These are phyloP conservation scores for Penicillium tannophilum DNA, from an alignment of 495 filamentous ascomycete species.

Conservation along the genomic window DNA sequence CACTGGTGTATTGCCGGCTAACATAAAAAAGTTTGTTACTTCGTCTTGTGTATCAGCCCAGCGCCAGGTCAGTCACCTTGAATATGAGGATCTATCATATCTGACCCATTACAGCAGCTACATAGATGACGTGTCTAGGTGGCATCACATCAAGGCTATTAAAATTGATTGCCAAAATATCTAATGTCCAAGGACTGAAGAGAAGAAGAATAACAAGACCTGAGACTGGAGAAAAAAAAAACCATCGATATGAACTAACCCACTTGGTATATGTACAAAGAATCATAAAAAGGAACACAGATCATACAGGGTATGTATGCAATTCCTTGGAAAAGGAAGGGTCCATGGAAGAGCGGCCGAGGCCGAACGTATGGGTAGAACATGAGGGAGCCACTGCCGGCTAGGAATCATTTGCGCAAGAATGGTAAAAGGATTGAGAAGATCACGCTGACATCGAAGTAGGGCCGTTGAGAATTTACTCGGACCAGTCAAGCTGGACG, in stretches of 20 bases:
- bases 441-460: slow-evolving; percentile 14
- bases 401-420: slow-evolving; percentile 24
- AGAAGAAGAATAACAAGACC: background rate
- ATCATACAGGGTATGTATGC: slow-evolving; percentile 29
- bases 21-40: background rate
- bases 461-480: slow-evolving; percentile 9
- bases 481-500: slow-evolving; percentile 39
- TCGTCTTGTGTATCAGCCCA: background rate
- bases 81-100: background rate
- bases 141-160: background rate
- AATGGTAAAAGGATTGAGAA: slow-evolving; percentile 7
- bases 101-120: background rate
- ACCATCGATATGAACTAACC: slow-evolving; percentile 27
- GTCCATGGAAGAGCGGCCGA: slow-evolving; percentile 14
- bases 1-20: background rate
- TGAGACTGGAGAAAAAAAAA: slow-evolving; percentile 19
- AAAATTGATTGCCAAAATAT: background rate
- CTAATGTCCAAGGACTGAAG: background rate
- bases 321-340: slow-evolving; percentile 11
- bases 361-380: background rate
- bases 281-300: slow-evolving; percentile 23
- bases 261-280: slow-evolving; percentile 36
- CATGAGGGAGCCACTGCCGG: slow-evolving; percentile 11
- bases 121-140: background rate
- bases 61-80: background rate